phyloP scores from a whole-genome alignment of 768 basidiomycete species.

The Tricholoma sp. region DNA sequence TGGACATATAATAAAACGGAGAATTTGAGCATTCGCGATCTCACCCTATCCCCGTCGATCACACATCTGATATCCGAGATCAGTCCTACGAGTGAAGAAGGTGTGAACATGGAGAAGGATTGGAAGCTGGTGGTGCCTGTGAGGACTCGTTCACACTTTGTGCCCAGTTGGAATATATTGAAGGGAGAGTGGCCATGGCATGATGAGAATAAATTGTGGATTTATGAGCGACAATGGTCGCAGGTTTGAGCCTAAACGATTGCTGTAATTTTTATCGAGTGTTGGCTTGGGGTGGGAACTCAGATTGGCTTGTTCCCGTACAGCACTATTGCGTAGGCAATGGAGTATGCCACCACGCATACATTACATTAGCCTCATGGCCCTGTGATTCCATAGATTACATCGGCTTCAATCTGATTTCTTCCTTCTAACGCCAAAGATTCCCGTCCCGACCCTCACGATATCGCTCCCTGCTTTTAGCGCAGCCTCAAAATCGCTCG shows the following conservation, averaged over 20 bases:
- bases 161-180: slow-evolving; percentile 30
- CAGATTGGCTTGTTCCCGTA: no score
- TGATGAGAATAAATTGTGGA: slow-evolving; percentile 39
- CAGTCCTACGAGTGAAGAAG: slow-evolving; percentile 16
- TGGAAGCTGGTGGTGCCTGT: slow-evolving; percentile 46
- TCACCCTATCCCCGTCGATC: slow-evolving; percentile 34
- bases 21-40: slow-evolving; percentile 35
- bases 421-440: slow-evolving; percentile 72
- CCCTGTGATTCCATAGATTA: neutral
- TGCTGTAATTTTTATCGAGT: no score
- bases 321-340: no score
- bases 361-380: no score
- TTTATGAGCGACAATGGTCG: slow-evolving; percentile 31
- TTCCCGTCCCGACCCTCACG: slow-evolving; percentile 87
- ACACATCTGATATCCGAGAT: slow-evolving; percentile 64
- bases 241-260: neutral
- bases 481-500: slow-evolving; percentile 88
- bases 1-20: slow-evolving; percentile 90
- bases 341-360: no score
- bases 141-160: slow-evolving; percentile 17
- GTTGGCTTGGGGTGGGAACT: no score
- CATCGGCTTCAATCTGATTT: slow-evolving; percentile 26
- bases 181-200: slow-evolving; percentile 8
- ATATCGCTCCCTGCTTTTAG: slow-evolving; percentile 79
- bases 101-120: slow-evolving; percentile 11